Percentiles rank a stretch among this genome's conserved stretches.
Conservation (phyloP, 108 stramenopile species). For the Pseudonitzschia pungens region DNA sequence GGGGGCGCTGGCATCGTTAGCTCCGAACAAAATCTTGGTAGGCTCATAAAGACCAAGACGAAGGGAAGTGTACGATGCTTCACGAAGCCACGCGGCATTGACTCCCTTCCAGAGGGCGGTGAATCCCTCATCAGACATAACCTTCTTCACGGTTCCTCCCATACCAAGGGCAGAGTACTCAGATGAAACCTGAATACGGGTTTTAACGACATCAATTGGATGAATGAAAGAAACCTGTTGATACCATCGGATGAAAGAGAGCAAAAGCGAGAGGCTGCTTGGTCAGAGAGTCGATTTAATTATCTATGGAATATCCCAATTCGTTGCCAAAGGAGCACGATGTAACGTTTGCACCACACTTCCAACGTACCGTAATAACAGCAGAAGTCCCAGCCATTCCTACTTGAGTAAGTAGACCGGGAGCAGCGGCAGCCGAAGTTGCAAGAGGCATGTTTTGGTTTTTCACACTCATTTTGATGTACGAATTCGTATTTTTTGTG, state of each 20-base stretch:
- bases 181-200: constrained; percentile 81
- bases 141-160: constrained; percentile 71
- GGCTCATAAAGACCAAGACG: constrained; percentile 92
- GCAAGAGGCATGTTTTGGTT: constrained; percentile 40
- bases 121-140: constrained; percentile 74
- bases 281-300: background rate
- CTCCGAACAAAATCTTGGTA: constrained; percentile 82
- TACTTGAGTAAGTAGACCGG: constrained; percentile 77
- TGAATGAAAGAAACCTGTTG: constrained; percentile 69
- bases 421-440: constrained; percentile 53
- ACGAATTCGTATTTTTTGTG: background rate
- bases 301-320: no score
- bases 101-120: constrained; percentile 89
- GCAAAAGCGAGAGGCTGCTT: background rate
- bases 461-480: constrained; percentile 29
- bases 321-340: no score
- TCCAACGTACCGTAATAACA: constrained; percentile 68
- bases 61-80: constrained; percentile 92
- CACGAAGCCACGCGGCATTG: constrained; percentile 88
- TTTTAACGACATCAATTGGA: constrained; percentile 93
- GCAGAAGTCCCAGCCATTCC: constrained; percentile 86
- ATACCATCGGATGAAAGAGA: background rate
- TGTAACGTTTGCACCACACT: no score
- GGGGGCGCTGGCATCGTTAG: constrained; percentile 65
- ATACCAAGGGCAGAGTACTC: constrained; percentile 75